Conservation (phyloP, 177 flowering plant species). For the Vitis hybrid region DNA sequence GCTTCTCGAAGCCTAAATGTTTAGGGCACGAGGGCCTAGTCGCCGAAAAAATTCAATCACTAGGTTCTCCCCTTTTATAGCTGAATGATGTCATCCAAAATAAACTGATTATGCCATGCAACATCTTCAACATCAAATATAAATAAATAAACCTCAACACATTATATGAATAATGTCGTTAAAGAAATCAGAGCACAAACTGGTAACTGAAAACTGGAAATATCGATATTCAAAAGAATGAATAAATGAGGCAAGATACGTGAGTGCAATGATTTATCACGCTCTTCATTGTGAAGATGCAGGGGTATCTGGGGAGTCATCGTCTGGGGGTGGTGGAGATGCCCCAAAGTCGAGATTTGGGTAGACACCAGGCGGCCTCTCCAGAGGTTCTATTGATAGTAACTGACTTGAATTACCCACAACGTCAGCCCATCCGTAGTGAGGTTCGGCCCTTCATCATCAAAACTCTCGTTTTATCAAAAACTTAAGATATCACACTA, state of each 20-base stretch:
- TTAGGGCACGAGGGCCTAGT: too few species aligned
- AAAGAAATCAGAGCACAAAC: too few species aligned
- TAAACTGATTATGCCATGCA: too few species aligned
- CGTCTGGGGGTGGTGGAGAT: constrained; percentile 39
- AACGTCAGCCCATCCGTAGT: constrained; percentile 99
- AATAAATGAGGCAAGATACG: constrained; percentile 19
- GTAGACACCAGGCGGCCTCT: constrained; percentile 83
- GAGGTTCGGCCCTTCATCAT: constrained; percentile 84
- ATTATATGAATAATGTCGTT: too few species aligned
- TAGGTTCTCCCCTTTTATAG: too few species aligned
- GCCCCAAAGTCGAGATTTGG: constrained; percentile 69
- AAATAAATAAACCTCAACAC: too few species aligned
- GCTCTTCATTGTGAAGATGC: constrained; percentile 25
- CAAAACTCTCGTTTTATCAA: neutral
- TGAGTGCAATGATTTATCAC: too few species aligned
- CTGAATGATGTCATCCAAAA: too few species aligned
- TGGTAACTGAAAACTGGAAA: neutral
- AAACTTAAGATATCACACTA: neutral
- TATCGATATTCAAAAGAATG: constrained; percentile 37
- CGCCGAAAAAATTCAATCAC: too few species aligned
- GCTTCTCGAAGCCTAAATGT: too few species aligned
- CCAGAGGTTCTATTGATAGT: constrained; percentile 73
- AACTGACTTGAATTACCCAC: constrained; percentile 90
- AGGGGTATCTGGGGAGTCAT: constrained; percentile 29
- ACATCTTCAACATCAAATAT: too few species aligned